Percentiles rank a stretch among this genome's conserved stretches.
These are phyloP conservation scores for Termitomyces sp. DNA, from an alignment of 768 basidiomycete genomes.

Conservation along the genomic window DNA sequence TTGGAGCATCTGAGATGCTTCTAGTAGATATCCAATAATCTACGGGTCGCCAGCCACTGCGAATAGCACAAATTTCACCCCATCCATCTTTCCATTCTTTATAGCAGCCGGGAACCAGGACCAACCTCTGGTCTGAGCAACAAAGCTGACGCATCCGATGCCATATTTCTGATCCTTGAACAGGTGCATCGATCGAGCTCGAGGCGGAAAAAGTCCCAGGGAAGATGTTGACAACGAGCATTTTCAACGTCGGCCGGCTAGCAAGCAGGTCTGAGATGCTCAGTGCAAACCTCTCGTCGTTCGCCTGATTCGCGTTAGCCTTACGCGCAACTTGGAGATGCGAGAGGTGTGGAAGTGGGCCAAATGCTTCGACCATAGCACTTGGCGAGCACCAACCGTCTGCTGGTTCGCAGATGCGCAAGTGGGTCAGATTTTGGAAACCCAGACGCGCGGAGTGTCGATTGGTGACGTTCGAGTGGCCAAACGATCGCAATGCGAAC, in stretches of 20 bases:
- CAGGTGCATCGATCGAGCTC: background rate
- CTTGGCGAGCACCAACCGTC: slow-evolving; percentile 30
- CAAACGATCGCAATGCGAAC: slow-evolving; percentile 24
- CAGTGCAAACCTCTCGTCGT: slow-evolving; percentile 31
- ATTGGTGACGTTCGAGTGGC: slow-evolving; percentile 8
- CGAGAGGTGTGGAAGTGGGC: slow-evolving; percentile 29
- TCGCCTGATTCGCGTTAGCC: slow-evolving; percentile 34
- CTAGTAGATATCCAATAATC: slow-evolving; percentile 16
- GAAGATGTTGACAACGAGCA: slow-evolving; percentile 32
- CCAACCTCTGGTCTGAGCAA: slow-evolving; percentile 18
- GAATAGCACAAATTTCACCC: slow-evolving; percentile 12
- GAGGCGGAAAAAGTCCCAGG: slow-evolving; percentile 10
- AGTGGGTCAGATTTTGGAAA: slow-evolving; percentile 25
- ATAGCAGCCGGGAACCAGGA: slow-evolving; percentile 17
- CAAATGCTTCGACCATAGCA: slow-evolving; percentile 27
- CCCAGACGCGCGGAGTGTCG: background rate
- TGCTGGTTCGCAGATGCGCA: slow-evolving; percentile 35
- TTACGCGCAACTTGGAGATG: slow-evolving; percentile 36
- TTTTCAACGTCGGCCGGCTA: slow-evolving; percentile 22
- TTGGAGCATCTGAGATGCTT: background rate
- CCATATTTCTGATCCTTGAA: slow-evolving; percentile 24
- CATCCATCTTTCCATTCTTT: slow-evolving; percentile 22
- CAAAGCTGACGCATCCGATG: slow-evolving; percentile 15
- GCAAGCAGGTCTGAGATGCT: slow-evolving; percentile 26
- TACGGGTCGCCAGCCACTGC: slow-evolving; percentile 13